phyloP scores from a whole-genome alignment of 805 yeast genomes.

The Lachancea lanzarotensis region DNA sequence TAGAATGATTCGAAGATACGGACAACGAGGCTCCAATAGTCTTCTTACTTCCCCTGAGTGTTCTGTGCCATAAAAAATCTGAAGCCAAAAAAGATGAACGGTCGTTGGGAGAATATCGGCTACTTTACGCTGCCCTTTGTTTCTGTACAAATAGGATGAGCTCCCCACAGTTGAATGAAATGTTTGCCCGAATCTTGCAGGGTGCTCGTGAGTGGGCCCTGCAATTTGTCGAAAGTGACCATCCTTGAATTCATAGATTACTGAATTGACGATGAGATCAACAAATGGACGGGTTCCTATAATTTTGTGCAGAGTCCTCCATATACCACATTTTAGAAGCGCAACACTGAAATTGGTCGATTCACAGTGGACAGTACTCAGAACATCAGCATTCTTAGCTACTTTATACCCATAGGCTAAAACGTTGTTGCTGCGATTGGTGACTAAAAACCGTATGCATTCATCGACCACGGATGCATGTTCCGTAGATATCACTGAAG shows the following conservation, averaged over 20 bases:
- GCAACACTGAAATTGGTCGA: constrained; percentile 36
- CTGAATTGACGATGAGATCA: constrained; percentile 33
- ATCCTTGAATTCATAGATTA: constrained; percentile 26
- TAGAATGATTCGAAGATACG: background rate
- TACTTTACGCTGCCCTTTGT: background rate
- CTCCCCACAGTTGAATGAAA: background rate
- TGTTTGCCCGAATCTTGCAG: constrained; percentile 2
- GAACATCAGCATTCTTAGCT: constrained; percentile 26
- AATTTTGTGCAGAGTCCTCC: constrained; percentile 37
- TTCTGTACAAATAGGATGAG: constrained; percentile 2
- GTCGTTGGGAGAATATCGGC: background rate
- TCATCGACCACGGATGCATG: constrained; percentile 38
- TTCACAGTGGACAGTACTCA: constrained; percentile 28
- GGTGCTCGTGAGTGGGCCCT: constrained; percentile 11
- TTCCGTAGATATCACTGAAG: constrained; percentile 4
- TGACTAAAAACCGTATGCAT: constrained; percentile 32
- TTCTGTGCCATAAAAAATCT: background rate
- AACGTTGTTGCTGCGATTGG: constrained; percentile 32
- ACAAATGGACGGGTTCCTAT: constrained; percentile 39
- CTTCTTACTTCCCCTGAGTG: background rate
- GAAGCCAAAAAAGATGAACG: background rate
- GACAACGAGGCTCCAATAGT: background rate
- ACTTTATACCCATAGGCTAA: constrained; percentile 40
- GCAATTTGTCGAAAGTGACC: constrained; percentile 15
- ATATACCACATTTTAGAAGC: constrained; percentile 37